Evolutionary conservation across 495 filamentous ascomycete genomes (phyloP).

Genomic region (Ramalina intermedia): DNA sequence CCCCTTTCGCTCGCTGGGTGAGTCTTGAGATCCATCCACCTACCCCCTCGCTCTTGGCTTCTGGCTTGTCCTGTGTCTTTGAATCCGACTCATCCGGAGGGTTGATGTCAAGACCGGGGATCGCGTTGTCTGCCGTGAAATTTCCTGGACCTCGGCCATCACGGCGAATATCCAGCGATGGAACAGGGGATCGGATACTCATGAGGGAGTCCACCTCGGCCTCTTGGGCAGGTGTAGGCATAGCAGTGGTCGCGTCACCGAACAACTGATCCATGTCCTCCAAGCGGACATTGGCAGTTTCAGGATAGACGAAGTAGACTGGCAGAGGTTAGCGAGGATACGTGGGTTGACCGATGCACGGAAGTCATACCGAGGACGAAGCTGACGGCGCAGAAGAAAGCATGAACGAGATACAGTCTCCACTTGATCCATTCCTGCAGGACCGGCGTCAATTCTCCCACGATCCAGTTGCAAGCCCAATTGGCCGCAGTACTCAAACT

Average conservation of each 20-base stretch:
- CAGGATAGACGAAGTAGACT: slow-evolving; percentile 96
- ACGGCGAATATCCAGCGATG: slow-evolving; percentile 58
- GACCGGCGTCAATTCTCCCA: slow-evolving; percentile 86
- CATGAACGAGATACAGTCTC: slow-evolving; percentile 87
- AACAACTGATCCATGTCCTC: slow-evolving; percentile 94
- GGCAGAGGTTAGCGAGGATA: slow-evolving; percentile 12
- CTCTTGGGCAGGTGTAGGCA: slow-evolving; percentile 54
- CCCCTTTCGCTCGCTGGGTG: slow-evolving; percentile 38
- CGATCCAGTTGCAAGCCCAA: slow-evolving; percentile 97
- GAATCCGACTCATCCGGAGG: slow-evolving; percentile 42
- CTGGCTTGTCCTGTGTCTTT: slow-evolving; percentile 25
- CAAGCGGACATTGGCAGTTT: slow-evolving; percentile 84
- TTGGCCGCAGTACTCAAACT: slow-evolving; percentile 93
- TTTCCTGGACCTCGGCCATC: slow-evolving; percentile 25
- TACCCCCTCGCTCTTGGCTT: slow-evolving; percentile 34
- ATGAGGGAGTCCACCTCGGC: slow-evolving; percentile 66
- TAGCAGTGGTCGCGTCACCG: slow-evolving; percentile 71
- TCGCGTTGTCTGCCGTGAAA: slow-evolving; percentile 42
- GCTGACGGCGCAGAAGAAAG: slow-evolving; percentile 91
- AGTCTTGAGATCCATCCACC: slow-evolving; percentile 59
- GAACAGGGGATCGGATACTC: slow-evolving; percentile 56
- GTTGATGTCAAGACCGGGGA: slow-evolving; percentile 60
- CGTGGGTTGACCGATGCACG: neutral
- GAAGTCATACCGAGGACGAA: slow-evolving; percentile 79
- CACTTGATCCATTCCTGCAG: slow-evolving; percentile 82